Percentiles rank a stretch among this genome's conserved stretches.
Evolutionary conservation across 768 basidiomycete genomes (phyloP).

Genomic region (Pleurotus sapidus): DNA sequence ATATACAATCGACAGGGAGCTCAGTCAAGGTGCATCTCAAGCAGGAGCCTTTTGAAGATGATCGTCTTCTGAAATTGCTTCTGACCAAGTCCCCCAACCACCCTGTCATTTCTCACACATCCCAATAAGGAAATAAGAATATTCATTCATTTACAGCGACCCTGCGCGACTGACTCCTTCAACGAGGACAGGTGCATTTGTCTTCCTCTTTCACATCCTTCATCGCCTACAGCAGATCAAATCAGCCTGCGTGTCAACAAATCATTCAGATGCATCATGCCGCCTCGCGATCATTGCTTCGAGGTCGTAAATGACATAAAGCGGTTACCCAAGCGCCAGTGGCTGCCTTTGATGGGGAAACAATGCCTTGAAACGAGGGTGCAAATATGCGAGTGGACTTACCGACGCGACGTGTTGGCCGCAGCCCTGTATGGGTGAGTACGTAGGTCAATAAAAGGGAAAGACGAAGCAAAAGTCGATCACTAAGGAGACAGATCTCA

Average conservation of each 20-base stretch:
- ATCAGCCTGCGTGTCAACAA: background rate
- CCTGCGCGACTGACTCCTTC: background rate
- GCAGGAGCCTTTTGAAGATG: constrained; percentile 29
- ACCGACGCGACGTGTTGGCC: constrained; percentile 65
- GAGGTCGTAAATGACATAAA: background rate
- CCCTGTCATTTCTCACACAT: constrained; percentile 10
- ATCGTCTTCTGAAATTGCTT: constrained; percentile 26
- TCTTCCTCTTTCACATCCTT: constrained; percentile 42
- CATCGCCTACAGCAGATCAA: constrained; percentile 38
- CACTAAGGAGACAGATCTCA: constrained; percentile 28
- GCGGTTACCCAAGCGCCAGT: background rate
- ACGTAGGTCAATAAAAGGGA: constrained; percentile 9
- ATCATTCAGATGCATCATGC: background rate
- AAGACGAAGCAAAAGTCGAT: constrained; percentile 19
- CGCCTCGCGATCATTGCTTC: background rate
- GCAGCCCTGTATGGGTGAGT: constrained; percentile 52
- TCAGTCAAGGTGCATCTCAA: constrained; percentile 6
- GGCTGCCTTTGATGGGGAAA: background rate
- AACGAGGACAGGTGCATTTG: constrained; percentile 37
- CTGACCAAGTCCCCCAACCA: constrained; percentile 21
- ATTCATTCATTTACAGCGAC: background rate
- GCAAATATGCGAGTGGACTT: constrained; percentile 24
- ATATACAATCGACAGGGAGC: constrained; percentile 19
- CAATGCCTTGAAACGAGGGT: constrained; percentile 3
- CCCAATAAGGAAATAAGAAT: background rate